Conservation (phyloP, 495 filamentous ascomycete species). For the Barbatosphaeria neglecta region DNA sequence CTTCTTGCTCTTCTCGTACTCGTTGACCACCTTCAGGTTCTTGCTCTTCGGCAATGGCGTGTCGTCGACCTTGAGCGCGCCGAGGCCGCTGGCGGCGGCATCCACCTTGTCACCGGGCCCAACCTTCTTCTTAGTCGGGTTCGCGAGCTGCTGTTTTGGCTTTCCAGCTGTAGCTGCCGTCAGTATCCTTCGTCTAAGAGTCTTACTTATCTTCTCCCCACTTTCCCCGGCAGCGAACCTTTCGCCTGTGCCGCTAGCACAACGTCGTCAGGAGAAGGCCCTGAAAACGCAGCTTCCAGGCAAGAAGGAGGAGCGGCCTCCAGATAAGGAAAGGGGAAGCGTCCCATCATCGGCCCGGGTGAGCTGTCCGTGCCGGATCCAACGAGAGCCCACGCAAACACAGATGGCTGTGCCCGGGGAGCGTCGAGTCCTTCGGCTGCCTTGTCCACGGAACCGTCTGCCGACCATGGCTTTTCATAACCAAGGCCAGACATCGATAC, state of each 20-base stretch:
- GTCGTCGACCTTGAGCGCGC: conserved; percentile 53
- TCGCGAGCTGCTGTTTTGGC: conserved; percentile 24
- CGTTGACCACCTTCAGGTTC: conserved; percentile 72
- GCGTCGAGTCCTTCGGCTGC: not conserved
- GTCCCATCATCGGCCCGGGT: conserved; percentile 24
- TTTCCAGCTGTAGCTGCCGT: conserved; percentile 33
- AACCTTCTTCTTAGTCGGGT: conserved; percentile 21
- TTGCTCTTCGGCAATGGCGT: conserved; percentile 68
- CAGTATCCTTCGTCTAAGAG: conserved; percentile 19
- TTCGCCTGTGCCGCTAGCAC: conserved; percentile 80
- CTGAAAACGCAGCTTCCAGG: conserved; percentile 57
- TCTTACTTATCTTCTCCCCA: conserved; percentile 21
- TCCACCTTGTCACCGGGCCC: conserved; percentile 12
- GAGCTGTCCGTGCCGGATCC: conserved; percentile 21
- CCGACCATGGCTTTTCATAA: not conserved
- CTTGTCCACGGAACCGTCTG: not conserved
- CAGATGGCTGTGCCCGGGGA: conserved; percentile 35
- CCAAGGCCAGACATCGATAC: not conserved
- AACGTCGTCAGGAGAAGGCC: conserved; percentile 88
- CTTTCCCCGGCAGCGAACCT: conserved; percentile 53
- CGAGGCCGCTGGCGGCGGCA: conserved; percentile 37
- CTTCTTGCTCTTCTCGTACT: conserved; percentile 59
- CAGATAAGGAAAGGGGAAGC: conserved; percentile 42
- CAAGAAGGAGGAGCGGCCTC: conserved; percentile 15
- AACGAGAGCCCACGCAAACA: conserved; percentile 59